phyloP scores from a whole-genome alignment of 257 asterid genomes.

The Rubia yunnanensis region DNA sequence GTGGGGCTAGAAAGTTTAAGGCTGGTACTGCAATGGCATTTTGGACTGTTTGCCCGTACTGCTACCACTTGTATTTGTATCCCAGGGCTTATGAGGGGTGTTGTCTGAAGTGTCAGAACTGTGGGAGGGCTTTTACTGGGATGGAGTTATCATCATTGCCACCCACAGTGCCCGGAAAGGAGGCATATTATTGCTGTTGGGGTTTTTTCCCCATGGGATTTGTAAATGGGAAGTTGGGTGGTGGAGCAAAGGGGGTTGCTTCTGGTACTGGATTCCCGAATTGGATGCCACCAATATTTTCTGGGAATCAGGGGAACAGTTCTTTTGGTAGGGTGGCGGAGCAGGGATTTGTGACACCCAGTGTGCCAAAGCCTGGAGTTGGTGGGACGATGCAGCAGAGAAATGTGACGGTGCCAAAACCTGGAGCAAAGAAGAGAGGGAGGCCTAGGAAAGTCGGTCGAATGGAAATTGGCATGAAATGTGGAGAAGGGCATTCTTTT shows the following conservation, averaged over 20 bases:
- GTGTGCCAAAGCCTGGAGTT: too few species aligned
- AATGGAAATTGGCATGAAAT: background rate
- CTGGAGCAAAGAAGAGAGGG: constrained; percentile 52
- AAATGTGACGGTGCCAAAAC: constrained; percentile 7
- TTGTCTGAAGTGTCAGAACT: too few species aligned
- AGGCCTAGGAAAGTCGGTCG: constrained; percentile 44
- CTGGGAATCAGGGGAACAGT: background rate
- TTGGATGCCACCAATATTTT: too few species aligned
- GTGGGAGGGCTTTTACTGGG: too few species aligned
- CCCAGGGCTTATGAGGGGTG: constrained; percentile 56
- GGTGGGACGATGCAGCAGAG: constrained; percentile 4
- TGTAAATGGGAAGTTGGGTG: too few species aligned
- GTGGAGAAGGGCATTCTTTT: too few species aligned
- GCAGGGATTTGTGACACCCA: too few species aligned
- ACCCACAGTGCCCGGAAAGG: too few species aligned
- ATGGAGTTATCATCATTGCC: too few species aligned
- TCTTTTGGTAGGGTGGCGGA: background rate
- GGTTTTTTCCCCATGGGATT: constrained; percentile 84
- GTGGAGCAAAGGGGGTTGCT: constrained; percentile 18
- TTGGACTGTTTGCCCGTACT: constrained; percentile 94
- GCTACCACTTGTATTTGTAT: constrained; percentile 70
- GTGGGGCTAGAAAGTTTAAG: constrained; percentile 3
- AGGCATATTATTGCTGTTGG: too few species aligned
- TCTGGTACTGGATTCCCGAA: constrained; percentile 30
- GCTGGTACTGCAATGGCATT: constrained; percentile 20